These are phyloP conservation scores for Zygosaccharomyces bisporus DNA, from an alignment of 805 yeast species.

Conservation along the genomic window DNA sequence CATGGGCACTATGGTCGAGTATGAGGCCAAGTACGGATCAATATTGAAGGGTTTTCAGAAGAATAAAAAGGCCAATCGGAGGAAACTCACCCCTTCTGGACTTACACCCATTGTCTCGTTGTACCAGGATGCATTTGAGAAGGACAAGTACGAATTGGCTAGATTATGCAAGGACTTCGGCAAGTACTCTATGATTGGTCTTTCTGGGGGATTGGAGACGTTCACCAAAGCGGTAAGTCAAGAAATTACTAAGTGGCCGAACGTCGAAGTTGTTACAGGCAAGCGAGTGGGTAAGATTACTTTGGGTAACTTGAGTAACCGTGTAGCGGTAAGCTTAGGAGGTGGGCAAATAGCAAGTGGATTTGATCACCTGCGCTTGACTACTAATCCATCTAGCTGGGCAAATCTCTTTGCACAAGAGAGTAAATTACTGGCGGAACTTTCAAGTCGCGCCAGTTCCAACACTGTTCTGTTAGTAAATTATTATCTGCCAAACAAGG, in stretches of 20 bases:
- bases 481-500: slow-evolving; percentile 49
- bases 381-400: slow-evolving; percentile 47
- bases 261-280: slow-evolving; percentile 25
- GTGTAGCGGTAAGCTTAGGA: slow-evolving; percentile 5
- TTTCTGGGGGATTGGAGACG: slow-evolving; percentile 53
- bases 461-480: slow-evolving; percentile 66
- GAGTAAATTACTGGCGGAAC: slow-evolving; percentile 17
- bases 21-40: slow-evolving; percentile 61
- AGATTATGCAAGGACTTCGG: slow-evolving; percentile 40
- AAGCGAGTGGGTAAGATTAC: not conserved
- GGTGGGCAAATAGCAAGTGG: slow-evolving; percentile 8
- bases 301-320: not conserved
- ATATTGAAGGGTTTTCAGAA: slow-evolving; percentile 43
- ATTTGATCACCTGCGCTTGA: slow-evolving; percentile 58
- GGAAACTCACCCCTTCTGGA: slow-evolving; percentile 7
- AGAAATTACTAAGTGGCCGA: slow-evolving; percentile 38
- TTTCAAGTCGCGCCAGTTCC: slow-evolving; percentile 30
- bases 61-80: slow-evolving; percentile 21
- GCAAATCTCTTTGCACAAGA: slow-evolving; percentile 32
- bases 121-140: slow-evolving; percentile 42
- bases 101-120: slow-evolving; percentile 33
- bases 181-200: slow-evolving; percentile 57
- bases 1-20: slow-evolving; percentile 49
- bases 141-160: slow-evolving; percentile 38
- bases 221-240: slow-evolving; percentile 45